A percentile compares a stretch with the other conserved stretches of the same genome.
phyloP scores from a whole-genome alignment of 2,329 filamentous ascomycete species.

The Onygenales sp. region DNA sequence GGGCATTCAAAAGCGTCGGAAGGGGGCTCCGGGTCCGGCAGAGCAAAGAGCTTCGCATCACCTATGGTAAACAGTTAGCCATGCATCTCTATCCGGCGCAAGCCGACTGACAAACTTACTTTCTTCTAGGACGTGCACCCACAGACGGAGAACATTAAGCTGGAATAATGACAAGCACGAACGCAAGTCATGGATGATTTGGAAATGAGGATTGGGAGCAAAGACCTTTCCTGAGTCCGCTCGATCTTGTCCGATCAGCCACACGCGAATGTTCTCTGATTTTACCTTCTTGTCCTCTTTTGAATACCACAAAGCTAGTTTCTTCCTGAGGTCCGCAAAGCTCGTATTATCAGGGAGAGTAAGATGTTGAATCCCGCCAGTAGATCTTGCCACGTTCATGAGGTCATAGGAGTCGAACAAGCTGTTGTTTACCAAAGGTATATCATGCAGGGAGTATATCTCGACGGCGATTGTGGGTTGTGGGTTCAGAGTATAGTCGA shows the following conservation, averaged over 20 bases:
- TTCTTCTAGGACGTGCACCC: slow-evolving; percentile 30
- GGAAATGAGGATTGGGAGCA: slow-evolving; percentile 25
- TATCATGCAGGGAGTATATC: slow-evolving; percentile 28
- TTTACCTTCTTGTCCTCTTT: slow-evolving; percentile 15
- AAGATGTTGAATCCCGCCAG: slow-evolving; percentile 22
- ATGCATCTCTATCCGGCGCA: neutral
- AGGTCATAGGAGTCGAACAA: slow-evolving; percentile 37
- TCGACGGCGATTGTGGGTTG: slow-evolving; percentile 24
- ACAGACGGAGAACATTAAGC: slow-evolving; percentile 23
- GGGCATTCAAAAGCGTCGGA: slow-evolving; percentile 18
- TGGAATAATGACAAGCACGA: slow-evolving; percentile 18
- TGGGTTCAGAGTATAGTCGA: slow-evolving; percentile 8
- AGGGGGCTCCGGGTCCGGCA: slow-evolving; percentile 22
- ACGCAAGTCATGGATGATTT: slow-evolving; percentile 24
- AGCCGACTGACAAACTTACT: slow-evolving; percentile 13
- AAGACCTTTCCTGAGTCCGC: slow-evolving; percentile 7
- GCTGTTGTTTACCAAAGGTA: slow-evolving; percentile 22
- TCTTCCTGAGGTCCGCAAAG: slow-evolving; percentile 28
- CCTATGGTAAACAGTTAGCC: slow-evolving; percentile 13
- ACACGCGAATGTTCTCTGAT: slow-evolving; percentile 30
- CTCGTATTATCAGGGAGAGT: slow-evolving; percentile 24
- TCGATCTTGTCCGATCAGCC: slow-evolving; percentile 28
- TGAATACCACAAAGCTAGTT: slow-evolving; percentile 24
- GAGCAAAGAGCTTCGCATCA: slow-evolving; percentile 27
- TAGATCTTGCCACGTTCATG: slow-evolving; percentile 27